Evolutionary conservation across 768 basidiomycete species (phyloP).

Genomic region (Lentinus tigrinus): DNA sequence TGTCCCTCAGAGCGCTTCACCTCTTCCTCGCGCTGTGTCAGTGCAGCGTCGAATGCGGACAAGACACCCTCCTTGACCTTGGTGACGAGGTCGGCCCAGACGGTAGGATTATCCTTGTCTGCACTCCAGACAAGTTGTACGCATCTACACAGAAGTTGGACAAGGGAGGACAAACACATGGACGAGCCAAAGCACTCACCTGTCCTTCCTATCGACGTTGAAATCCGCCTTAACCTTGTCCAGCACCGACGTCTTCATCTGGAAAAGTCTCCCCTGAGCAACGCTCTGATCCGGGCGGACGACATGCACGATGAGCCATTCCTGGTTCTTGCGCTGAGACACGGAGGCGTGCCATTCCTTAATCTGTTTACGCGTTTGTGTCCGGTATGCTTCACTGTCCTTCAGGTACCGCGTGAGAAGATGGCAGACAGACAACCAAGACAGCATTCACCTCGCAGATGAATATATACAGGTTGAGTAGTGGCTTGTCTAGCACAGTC

Average conservation of each 20-base stretch:
- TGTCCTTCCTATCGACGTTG: slow-evolving; percentile 83
- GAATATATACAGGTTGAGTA: slow-evolving; percentile 84
- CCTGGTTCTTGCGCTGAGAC: slow-evolving; percentile 73
- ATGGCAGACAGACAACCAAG: background rate
- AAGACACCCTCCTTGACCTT: slow-evolving; percentile 90
- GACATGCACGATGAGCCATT: slow-evolving; percentile 91
- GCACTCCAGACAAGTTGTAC: slow-evolving; percentile 78
- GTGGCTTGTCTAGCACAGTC: slow-evolving; percentile 80
- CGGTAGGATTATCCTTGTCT: slow-evolving; percentile 69
- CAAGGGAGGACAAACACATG: slow-evolving; percentile 3
- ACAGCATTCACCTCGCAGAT: slow-evolving; percentile 73
- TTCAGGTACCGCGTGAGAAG: slow-evolving; percentile 23
- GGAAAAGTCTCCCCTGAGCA: slow-evolving; percentile 68
- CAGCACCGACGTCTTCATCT: slow-evolving; percentile 79
- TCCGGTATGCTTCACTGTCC: slow-evolving; percentile 77
- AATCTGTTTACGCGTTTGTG: slow-evolving; percentile 77
- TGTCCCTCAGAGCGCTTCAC: slow-evolving; percentile 87
- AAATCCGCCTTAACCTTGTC: slow-evolving; percentile 94
- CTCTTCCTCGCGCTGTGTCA: slow-evolving; percentile 84
- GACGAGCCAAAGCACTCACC: slow-evolving; percentile 49
- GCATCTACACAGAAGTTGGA: slow-evolving; percentile 49
- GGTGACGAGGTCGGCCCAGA: slow-evolving; percentile 85
- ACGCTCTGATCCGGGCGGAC: slow-evolving; percentile 68
- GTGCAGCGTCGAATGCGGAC: slow-evolving; percentile 77
- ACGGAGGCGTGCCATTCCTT: slow-evolving; percentile 85